These are phyloP conservation scores for Pelargonium myrrhifolium DNA, from an alignment of 441 rosid genomes.

Conservation along the genomic window DNA sequence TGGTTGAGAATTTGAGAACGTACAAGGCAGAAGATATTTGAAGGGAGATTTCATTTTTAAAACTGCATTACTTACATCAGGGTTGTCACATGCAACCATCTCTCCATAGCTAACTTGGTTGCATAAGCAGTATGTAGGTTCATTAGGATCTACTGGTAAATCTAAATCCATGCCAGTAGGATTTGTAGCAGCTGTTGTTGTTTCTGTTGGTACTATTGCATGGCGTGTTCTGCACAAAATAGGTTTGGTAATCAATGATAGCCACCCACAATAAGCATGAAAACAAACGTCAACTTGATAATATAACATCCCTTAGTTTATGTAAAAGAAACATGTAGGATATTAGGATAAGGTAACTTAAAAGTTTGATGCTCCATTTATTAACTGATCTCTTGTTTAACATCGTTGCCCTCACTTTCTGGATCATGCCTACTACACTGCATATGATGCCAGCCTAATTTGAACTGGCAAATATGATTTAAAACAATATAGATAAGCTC, in stretches of 20 bases:
- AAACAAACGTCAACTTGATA: not conserved
- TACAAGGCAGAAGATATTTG: not conserved
- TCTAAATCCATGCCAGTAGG: conserved; percentile 80
- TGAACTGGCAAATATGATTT: no score
- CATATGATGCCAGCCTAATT: no score
- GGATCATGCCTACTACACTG: no score
- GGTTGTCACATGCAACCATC: conserved; percentile 95
- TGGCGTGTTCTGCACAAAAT: conserved; percentile 56
- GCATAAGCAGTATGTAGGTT: conserved; percentile 95
- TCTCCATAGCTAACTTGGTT: conserved; percentile 96
- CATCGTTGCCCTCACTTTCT: no score
- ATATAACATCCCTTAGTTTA: not conserved
- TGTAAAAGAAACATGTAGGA: not conserved
- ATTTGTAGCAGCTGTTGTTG: conserved; percentile 42
- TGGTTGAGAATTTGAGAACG: not conserved
- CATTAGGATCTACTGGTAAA: conserved; percentile 94
- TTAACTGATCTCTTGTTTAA: no score
- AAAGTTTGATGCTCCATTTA: no score
- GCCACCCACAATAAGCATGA: not conserved
- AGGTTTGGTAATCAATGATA: not conserved
- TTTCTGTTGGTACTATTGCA: conserved; percentile 39
- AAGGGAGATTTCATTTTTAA: not conserved
- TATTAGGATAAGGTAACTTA: not conserved
- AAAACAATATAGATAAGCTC: no score
- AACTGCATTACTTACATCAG: conserved; percentile 38